Evolutionary conservation across 1,139 yeast species (phyloP), one percentile per base, ranked within the genome.

Genomic region (Pichia sp.): DNA sequence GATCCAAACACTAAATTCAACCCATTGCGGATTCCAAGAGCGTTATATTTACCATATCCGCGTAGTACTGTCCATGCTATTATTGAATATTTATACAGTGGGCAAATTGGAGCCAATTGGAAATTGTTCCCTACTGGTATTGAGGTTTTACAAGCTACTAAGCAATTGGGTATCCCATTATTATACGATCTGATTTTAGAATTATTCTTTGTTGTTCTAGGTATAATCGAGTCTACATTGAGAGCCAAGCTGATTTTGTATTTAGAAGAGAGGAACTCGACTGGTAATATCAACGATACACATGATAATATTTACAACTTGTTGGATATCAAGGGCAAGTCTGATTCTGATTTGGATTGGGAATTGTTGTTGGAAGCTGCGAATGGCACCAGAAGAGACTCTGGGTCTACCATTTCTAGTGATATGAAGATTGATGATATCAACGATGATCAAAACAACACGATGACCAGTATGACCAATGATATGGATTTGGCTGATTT

Each of bases 71-170:
- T 85, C 11, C 73, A 72, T 48, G 89, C 88, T 1, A 77, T 85
- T 56, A 71, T 85, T 38, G 93, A 85, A 58, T 85, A 80, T 62
- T 70, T 85, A 51, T 84, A 83, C 58, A 85, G 91, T 8, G 94
- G 93, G 1, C 90, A 85, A 63, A 77, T 85, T 31, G 89, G 88
- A 31, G 80, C 83, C 50, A 82, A 78, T 56, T 85, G 91, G 91
- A 66, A 74, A 14, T 65, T 85, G 32, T 70, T 77, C 2, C 91
- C 91, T 0, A 81, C 86, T 0, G 76, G 86, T 0, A 70, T 83
- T 47, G 90, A 85, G 54, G 72, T 81, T 45, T 69, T 85, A 55
- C 66, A 80, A 27, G 72, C 83, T 56, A 76, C 89, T 2, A 81
- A 82, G 55, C 73, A 78, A 51, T 83, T 79, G 58, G 81, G 80